phyloP scores from a whole-genome alignment of 2,329 filamentous ascomycete genomes.

The Phaeosphaeriaceae sp. region DNA sequence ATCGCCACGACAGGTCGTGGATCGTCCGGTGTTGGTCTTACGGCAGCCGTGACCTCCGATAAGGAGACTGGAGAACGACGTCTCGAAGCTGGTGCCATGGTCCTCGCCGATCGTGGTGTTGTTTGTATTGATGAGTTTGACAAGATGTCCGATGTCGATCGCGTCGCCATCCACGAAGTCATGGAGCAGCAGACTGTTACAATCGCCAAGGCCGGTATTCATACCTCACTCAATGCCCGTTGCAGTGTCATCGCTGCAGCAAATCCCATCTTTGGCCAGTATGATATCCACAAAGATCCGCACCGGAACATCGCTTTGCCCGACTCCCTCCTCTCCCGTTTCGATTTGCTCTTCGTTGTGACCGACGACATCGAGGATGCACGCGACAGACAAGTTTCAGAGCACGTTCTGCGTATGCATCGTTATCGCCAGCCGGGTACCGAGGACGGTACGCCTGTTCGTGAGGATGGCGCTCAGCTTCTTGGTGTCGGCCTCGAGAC shows the following conservation, averaged over 20 bases:
- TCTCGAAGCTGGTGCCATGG: constrained; percentile 97
- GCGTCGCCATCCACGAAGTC: constrained; percentile 98
- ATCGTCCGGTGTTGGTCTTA: constrained; percentile 96
- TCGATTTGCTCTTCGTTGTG: constrained; percentile 96
- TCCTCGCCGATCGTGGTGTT: constrained; percentile 93
- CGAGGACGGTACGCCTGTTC: constrained; percentile 92
- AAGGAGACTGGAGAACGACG: constrained; percentile 96
- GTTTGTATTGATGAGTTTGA: constrained; percentile 99
- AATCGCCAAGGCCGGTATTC: constrained; percentile 97
- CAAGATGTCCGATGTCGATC: constrained; percentile 98
- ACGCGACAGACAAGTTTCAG: constrained; percentile 87
- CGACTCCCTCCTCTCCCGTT: constrained; percentile 95
- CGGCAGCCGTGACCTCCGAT: constrained; percentile 92
- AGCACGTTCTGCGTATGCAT: constrained; percentile 97
- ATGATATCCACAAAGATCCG: constrained; percentile 97
- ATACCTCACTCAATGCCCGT: constrained; percentile 94
- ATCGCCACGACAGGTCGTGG: constrained; percentile 97
- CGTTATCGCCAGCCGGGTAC: constrained; percentile 90
- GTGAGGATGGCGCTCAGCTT: constrained; percentile 83
- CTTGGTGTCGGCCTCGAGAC: constrained; percentile 86
- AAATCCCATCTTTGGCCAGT: constrained; percentile 97
- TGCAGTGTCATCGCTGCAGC: constrained; percentile 96
- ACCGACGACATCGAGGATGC: constrained; percentile 98
- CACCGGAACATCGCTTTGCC: constrained; percentile 98
- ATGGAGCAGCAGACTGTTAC: constrained; percentile 99